Percentiles rank a stretch among this genome's conserved stretches.
phyloP scores from a whole-genome alignment of 176 grass and related monocot species.

The Zizania latifolia region DNA sequence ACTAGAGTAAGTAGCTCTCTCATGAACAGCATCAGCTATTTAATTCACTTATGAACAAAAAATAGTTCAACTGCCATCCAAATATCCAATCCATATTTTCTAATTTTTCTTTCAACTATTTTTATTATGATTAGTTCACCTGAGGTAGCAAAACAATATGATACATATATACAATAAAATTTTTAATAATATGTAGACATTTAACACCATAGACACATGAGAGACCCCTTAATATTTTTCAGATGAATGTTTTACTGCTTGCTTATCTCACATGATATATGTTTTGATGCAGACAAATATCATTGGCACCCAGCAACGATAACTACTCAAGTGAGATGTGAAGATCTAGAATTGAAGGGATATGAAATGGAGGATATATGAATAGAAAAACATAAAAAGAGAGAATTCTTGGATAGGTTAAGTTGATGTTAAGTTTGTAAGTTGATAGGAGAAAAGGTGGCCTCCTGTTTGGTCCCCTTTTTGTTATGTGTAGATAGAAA shows the following conservation, averaged over 20 bases:
- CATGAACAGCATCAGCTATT: no score
- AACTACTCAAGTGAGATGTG: slow-evolving; percentile 25
- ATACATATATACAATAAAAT: no score
- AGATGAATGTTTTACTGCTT: neutral
- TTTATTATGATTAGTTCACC: no score
- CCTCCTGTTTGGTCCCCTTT: slow-evolving; percentile 13
- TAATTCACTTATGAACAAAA: no score
- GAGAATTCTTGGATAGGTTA: slow-evolving; percentile 25
- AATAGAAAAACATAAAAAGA: neutral
- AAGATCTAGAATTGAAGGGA: neutral
- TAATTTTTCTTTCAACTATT: no score
- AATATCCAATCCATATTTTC: no score
- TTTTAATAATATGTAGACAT: no score
- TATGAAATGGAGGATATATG: slow-evolving; percentile 22
- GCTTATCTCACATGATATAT: neutral
- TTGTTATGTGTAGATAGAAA: slow-evolving; percentile 46
- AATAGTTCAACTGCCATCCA: no score
- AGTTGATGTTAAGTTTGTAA: slow-evolving; percentile 41
- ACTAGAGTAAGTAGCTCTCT: slow-evolving; percentile 58
- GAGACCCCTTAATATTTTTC: no score
- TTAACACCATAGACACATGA: no score
- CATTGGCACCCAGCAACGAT: neutral
- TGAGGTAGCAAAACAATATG: no score
- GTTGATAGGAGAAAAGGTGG: slow-evolving; percentile 30
- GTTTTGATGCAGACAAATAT: slow-evolving; percentile 49